phyloP scores from a whole-genome alignment of 2,329 filamentous ascomycete genomes.

The Zymoseptoria ardabiliae region DNA sequence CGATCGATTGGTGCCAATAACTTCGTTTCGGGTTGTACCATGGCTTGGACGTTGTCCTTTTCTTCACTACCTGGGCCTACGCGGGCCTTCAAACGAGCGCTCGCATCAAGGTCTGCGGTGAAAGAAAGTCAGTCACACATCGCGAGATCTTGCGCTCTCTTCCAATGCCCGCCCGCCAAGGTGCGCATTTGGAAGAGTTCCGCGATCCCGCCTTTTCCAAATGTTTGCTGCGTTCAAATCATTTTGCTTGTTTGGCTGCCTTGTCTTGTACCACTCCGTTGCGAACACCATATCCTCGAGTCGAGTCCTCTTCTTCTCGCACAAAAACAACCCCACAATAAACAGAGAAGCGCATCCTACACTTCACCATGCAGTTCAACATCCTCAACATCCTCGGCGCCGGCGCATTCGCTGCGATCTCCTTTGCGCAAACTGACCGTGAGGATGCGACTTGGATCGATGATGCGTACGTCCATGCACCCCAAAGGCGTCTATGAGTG shows the following conservation, averaged over 20 bases:
- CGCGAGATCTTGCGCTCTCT: too few relatives aligned
- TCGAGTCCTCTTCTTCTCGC: neutral
- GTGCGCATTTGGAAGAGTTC: neutral
- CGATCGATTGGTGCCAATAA: too few relatives aligned
- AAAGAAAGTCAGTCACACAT: too few relatives aligned
- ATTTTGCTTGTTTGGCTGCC: neutral
- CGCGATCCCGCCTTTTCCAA: neutral
- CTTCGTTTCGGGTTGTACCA: too few relatives aligned
- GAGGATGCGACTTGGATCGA: constrained; percentile 28
- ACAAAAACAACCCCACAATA: neutral
- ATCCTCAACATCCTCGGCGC: neutral
- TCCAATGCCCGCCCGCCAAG: neutral
- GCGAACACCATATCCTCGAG: neutral
- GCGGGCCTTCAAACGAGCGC: too few relatives aligned
- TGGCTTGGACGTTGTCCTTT: too few relatives aligned
- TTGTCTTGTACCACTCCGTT: neutral
- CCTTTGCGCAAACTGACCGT: neutral
- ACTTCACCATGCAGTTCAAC: neutral
- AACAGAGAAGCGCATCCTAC: neutral
- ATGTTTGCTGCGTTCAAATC: neutral
- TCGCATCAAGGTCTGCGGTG: too few relatives aligned
- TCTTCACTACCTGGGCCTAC: too few relatives aligned
- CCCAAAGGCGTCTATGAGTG: too few relatives aligned
- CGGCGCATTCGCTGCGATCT: neutral
- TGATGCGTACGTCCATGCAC: too few relatives aligned